Evolutionary conservation across 768 basidiomycete genomes (phyloP).

Genomic region (Mrakia hoshinonis): DNA sequence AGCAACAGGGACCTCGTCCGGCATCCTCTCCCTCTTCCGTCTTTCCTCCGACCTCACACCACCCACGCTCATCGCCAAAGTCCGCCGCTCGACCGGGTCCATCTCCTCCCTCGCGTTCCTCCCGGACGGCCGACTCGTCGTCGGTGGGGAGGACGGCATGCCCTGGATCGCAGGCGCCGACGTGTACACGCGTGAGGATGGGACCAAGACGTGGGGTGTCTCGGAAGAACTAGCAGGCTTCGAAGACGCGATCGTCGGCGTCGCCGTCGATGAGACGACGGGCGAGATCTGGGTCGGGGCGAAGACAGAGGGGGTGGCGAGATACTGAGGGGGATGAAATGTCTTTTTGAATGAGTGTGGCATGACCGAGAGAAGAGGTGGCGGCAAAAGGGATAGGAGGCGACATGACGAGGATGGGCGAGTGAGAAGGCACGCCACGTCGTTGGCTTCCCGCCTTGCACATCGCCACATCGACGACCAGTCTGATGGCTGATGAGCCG

Average conservation of each 20-base stretch:
- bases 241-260: slow-evolving; percentile 17
- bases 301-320: slow-evolving; percentile 6
- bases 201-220: slow-evolving; percentile 7
- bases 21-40: slow-evolving; percentile 1
- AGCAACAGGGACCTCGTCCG: not conserved
- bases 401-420: no score
- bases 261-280: not conserved
- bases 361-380: no score
- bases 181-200: not conserved
- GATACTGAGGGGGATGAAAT: not conserved
- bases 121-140: not conserved
- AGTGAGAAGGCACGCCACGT: no score
- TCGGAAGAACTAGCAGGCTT: slow-evolving; percentile 13
- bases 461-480: no score
- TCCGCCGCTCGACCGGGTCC: slow-evolving; percentile 12
- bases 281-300: slow-evolving; percentile 10
- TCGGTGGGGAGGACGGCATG: slow-evolving; percentile 23
- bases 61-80: not conserved
- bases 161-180: slow-evolving; percentile 9
- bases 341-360: no score
- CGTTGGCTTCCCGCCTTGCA: no score
- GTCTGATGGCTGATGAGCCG: no score
- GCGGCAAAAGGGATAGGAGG: no score
- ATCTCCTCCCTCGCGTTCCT: slow-evolving; percentile 18
- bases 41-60: not conserved